Percentiles rank a stretch among this genome's conserved stretches.
Evolutionary conservation across 305 asterid genomes (phyloP).

Genomic region (Fraxinus velutina): DNA sequence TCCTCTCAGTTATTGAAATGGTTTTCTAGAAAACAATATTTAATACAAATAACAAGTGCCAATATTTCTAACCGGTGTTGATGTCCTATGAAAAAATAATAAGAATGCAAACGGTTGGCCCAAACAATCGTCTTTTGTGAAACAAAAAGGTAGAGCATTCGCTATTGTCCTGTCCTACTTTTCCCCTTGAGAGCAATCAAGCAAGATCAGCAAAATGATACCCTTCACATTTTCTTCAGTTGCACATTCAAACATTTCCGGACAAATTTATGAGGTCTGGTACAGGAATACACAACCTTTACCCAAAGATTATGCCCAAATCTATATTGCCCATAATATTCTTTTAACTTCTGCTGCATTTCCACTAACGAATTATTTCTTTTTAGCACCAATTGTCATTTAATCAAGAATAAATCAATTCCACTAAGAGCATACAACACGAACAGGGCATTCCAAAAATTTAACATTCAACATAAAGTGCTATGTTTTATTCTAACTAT

Average conservation of each 20-base stretch:
- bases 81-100: not conserved
- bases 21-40: not conserved
- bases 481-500: not conserved
- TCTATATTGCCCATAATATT: not conserved
- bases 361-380: not conserved
- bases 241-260: not conserved
- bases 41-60: not conserved
- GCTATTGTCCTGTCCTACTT: not conserved
- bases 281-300: not conserved
- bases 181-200: not conserved
- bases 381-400: not conserved
- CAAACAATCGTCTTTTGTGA: not conserved
- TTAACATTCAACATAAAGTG: not conserved
- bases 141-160: not conserved
- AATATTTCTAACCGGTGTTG: not conserved
- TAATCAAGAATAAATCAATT: not conserved
- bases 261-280: not conserved
- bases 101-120: not conserved
- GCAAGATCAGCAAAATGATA: not conserved
- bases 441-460: not conserved
- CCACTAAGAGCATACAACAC: not conserved
- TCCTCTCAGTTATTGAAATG: not conserved
- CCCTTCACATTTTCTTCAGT: not conserved
- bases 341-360: not conserved
- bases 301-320: not conserved